phyloP scores from a whole-genome alignment of 1,284 basidiomycete genomes.

The Tausonia pullulans region DNA sequence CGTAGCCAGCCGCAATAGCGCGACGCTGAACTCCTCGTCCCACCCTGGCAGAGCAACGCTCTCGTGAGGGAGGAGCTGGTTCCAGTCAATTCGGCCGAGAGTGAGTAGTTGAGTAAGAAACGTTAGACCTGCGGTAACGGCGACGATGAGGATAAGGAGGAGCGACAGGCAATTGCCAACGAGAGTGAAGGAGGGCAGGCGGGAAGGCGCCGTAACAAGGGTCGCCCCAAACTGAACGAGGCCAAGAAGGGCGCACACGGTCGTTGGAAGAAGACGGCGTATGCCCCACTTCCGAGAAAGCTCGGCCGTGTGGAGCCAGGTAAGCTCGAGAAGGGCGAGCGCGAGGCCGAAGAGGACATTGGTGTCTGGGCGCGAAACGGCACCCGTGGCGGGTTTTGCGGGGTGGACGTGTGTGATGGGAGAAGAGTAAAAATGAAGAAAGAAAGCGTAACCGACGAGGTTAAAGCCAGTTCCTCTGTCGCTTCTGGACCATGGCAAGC shows the following conservation, averaged over 20 bases:
- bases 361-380: constrained; percentile 23
- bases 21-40: constrained; percentile 33
- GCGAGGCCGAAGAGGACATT: constrained; percentile 33
- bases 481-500: constrained; percentile 4
- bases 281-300: constrained; percentile 23
- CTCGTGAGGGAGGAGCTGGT: constrained; percentile 30
- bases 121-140: constrained; percentile 28
- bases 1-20: constrained; percentile 31
- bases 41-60: constrained; percentile 23
- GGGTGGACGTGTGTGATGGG: no score
- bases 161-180: constrained; percentile 16
- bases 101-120: constrained; percentile 32
- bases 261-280: constrained; percentile 31
- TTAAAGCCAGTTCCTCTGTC: constrained; percentile 32
- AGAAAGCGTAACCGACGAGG: constrained; percentile 23
- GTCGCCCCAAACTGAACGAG: constrained; percentile 11
- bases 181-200: no score
- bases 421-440: no score
- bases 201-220: neutral
- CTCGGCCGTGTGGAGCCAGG: constrained; percentile 31
- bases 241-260: constrained; percentile 30
- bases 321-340: constrained; percentile 31
- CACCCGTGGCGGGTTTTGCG: no score
- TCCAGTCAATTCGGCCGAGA: constrained; percentile 26
- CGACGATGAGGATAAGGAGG: constrained; percentile 28